Evolutionary conservation across 1,284 basidiomycete genomes (phyloP).

Genomic region (Apiotrichum porosum): DNA sequence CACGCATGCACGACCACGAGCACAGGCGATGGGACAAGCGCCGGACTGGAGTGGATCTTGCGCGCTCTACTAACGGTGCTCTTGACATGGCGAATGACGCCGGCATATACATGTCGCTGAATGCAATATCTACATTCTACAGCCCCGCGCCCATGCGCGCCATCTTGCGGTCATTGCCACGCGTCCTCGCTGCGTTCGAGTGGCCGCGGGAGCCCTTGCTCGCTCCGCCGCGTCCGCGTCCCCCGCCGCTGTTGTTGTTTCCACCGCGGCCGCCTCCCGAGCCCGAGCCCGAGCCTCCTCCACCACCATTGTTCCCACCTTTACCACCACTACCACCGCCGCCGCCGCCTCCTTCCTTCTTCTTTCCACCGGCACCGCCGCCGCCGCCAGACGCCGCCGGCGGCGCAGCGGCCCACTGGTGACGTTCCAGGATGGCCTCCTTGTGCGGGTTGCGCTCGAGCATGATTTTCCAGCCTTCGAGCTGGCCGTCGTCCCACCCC

Average conservation of each 20-base stretch:
- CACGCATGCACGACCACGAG: not conserved
- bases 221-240: constrained; percentile 29
- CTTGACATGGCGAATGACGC: no score
- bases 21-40: no score
- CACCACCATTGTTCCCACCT: constrained; percentile 14
- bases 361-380: not conserved
- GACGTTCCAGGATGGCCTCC: constrained; percentile 44
- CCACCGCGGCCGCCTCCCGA: constrained; percentile 21
- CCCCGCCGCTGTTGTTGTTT: constrained; percentile 10
- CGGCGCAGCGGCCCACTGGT: constrained; percentile 18
- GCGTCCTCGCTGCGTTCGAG: constrained; percentile 45
- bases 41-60: no score
- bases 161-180: constrained; percentile 49
- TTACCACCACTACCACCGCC: constrained; percentile 1
- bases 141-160: constrained; percentile 37
- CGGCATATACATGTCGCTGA: no score
- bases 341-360: not conserved
- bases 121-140: no score
- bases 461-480: constrained; percentile 84
- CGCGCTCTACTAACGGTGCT: no score
- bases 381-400: not conserved
- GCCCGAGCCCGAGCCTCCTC: no score
- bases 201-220: constrained; percentile 47
- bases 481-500: constrained; percentile 64
- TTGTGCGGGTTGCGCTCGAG: constrained; percentile 63